Conservation (phyloP, 805 yeast species). For the Yamadazyma sp. region DNA sequence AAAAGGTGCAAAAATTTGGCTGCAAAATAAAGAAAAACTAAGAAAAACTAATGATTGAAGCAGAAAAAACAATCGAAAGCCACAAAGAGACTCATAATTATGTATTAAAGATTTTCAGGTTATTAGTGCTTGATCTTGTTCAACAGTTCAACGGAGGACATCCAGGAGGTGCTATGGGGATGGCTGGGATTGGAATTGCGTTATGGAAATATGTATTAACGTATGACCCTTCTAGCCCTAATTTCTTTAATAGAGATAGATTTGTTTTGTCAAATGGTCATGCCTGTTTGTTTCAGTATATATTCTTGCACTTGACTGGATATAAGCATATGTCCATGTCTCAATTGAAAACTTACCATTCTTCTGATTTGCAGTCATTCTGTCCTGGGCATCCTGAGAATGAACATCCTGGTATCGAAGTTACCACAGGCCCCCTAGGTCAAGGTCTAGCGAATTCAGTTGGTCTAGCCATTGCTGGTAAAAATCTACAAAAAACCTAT, state of each 20-base stretch:
- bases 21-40: background rate
- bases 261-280: conserved; percentile 39
- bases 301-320: conserved; percentile 26
- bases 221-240: conserved; percentile 28
- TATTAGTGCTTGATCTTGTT: conserved; percentile 25
- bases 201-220: conserved; percentile 29
- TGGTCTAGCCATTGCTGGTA: conserved; percentile 37
- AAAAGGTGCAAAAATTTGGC: no score
- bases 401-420: conserved; percentile 34
- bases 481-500: conserved; percentile 30
- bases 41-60: background rate
- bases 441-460: conserved; percentile 41
- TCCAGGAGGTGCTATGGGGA: conserved; percentile 41
- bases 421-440: conserved; percentile 43
- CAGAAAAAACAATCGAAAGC: background rate
- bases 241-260: conserved; percentile 35
- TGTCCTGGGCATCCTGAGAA: conserved; percentile 43
- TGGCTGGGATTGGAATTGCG: conserved; percentile 38
- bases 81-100: conserved; percentile 6
- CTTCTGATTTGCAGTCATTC: conserved; percentile 18
- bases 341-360: conserved; percentile 32
- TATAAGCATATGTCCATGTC: conserved; percentile 30
- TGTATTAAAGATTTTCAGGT: conserved; percentile 27
- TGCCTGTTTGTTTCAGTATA: conserved; percentile 32
- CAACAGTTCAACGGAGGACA: conserved; percentile 34